Base-by-base conservation (phyloP, 352 stramenopile genomes). In the Phytophthora brassicae region DNA sequence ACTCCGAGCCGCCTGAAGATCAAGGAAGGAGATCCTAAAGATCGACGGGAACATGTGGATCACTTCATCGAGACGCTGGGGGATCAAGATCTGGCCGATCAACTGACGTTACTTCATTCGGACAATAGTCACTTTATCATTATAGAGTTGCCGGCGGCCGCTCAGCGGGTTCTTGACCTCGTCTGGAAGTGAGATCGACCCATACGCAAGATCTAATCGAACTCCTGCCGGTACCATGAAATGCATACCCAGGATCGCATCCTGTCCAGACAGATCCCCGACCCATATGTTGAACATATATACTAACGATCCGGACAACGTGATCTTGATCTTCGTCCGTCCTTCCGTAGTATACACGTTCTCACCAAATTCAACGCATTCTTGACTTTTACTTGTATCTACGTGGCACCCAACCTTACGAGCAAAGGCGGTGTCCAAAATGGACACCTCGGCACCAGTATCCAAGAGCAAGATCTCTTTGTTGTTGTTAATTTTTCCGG, bases 391-490 rank as follows among this genome's bases (percentile, higher is more conserved):
- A 20, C 17, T 41, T 19, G 20, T 56, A 54, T 56, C 53, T 16
- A 68, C 45, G 14, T 48, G 6, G 62, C 49, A 60, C 7, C 61
- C 41, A 28, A 48, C 48, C 48, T 60, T 53, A 59, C 53, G 60
- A 59, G 60, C 53, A 61, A 70, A 59, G 49, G 62, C 28, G 29
- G 47, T 58, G 38, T 65, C 50, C 9, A 70, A 2, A 6, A 70
- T 65, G 8, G 49, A 70, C 48, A 65, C 53, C 39, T 70, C 55
- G 50, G 49, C 56, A 20, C 55, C 50, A 16, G 61, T 68, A 23
- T 78, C 65, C 14, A 72, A 43, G 11, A 78, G 38, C 17, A 72
- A 22, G n/a, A 46, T 50, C 3, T 61, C 61, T 11, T 47, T 22
- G 7, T 35, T 16, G 39, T 74, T 57, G 36, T 72, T 22, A 11